Conservation (phyloP, 169 alveolate species). For the Babesia ovata region DNA sequence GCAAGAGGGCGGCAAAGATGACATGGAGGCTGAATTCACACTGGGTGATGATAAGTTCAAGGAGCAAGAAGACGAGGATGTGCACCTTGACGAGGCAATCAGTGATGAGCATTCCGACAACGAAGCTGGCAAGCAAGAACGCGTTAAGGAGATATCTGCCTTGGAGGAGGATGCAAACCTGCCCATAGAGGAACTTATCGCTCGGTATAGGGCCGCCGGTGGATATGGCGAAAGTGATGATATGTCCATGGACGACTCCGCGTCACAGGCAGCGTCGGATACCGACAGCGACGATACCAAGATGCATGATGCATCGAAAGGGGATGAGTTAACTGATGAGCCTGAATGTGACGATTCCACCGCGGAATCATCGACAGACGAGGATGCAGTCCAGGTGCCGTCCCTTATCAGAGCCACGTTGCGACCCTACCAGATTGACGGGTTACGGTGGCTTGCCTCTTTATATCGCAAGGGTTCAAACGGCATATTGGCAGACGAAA, state of each 20-base stretch:
- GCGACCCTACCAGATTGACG: slow-evolving; percentile 94
- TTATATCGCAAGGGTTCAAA: slow-evolving; percentile 92
- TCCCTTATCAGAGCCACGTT: slow-evolving; percentile 88
- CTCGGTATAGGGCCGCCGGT: slow-evolving; percentile 19
- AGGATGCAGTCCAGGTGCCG: slow-evolving; percentile 80
- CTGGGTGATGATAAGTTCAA: slow-evolving; percentile 27
- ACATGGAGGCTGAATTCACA: slow-evolving; percentile 51
- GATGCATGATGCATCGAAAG: neutral
- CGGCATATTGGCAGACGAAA: slow-evolving; percentile 99
- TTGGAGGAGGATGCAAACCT: slow-evolving; percentile 54
- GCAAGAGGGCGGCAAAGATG: neutral
- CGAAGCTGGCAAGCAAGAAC: slow-evolving; percentile 32
- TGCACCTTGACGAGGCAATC: slow-evolving; percentile 54
- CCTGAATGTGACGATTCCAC: slow-evolving; percentile 22
- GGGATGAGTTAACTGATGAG: neutral
- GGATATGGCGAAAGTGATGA: slow-evolving; percentile 22
- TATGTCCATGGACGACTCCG: neutral
- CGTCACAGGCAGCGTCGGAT: neutral
- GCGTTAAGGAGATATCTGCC: slow-evolving; percentile 34
- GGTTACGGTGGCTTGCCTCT: slow-evolving; percentile 96
- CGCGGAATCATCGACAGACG: slow-evolving; percentile 51
- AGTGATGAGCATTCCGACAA: slow-evolving; percentile 45
- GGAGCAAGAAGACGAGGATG: slow-evolving; percentile 58
- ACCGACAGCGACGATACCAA: neutral
- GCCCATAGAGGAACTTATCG: slow-evolving; percentile 56